Evolutionary conservation across 1,139 yeast genomes (phyloP).

Genomic region (Blastobotrys apis): DNA sequence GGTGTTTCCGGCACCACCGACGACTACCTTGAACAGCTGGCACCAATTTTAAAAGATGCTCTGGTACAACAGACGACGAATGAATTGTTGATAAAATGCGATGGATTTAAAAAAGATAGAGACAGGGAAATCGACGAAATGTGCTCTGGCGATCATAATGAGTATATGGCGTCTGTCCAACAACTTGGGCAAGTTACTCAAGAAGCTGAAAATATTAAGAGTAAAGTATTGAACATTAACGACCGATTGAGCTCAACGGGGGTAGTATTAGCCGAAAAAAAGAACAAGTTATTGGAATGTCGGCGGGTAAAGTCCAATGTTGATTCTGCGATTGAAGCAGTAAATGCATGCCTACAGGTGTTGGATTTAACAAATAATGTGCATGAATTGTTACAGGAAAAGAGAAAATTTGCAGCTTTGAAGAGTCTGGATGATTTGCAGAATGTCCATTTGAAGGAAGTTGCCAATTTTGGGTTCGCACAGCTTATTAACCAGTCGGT

Average conservation of each 20-base stretch:
- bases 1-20: conserved; percentile 41
- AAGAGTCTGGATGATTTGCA: conserved; percentile 74
- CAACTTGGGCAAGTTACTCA: conserved; percentile 54
- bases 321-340: conserved; percentile 36
- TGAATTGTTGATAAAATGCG: conserved; percentile 53
- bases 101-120: conserved; percentile 53
- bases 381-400: conserved; percentile 69
- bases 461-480: conserved; percentile 73
- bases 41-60: conserved; percentile 74
- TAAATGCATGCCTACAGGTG: conserved; percentile 64
- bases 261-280: conserved; percentile 51
- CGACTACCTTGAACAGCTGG: conserved; percentile 73
- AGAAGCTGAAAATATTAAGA: conserved; percentile 51
- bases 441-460: conserved; percentile 61
- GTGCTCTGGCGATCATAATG: conserved; percentile 59
- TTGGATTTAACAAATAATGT: conserved; percentile 83
- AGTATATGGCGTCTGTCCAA: conserved; percentile 47
- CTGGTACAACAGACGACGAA: conserved; percentile 52
- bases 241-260: conserved; percentile 60
- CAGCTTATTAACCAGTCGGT: conserved; percentile 56
- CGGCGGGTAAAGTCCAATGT: conserved; percentile 32
- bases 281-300: conserved; percentile 30
- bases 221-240: conserved; percentile 49
- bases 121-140: conserved; percentile 61
- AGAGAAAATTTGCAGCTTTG: conserved; percentile 80